Evolutionary conservation across 208 protist genomes (phyloP).

Genomic region (Leishmania amazonensis): DNA sequence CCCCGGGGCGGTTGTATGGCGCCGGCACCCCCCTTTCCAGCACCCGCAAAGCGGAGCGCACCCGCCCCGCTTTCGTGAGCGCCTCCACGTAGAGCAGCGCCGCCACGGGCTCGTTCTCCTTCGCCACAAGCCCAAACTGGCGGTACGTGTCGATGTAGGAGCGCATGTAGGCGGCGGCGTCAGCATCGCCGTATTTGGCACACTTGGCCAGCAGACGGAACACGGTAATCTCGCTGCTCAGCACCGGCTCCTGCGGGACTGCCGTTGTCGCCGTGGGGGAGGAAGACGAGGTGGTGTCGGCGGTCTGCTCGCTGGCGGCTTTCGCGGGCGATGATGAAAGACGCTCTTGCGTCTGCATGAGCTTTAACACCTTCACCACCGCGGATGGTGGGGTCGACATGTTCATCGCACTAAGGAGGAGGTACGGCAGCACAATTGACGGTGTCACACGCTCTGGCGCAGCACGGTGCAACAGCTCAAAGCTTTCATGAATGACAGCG

Average conservation of each 20-base stretch:
- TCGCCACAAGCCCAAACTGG: constrained; percentile 35
- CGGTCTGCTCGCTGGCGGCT: not conserved
- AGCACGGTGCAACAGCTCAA: constrained; percentile 51
- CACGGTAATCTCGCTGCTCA: constrained; percentile 73
- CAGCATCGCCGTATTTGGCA: constrained; percentile 56
- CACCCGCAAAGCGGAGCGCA: constrained; percentile 51
- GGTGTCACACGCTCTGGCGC: constrained; percentile 48
- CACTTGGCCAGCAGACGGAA: constrained; percentile 86
- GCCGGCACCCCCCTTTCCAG: constrained; percentile 57
- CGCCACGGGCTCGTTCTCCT: constrained; percentile 37
- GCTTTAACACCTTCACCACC: constrained; percentile 54
- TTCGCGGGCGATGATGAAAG: not conserved
- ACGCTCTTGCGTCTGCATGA: constrained; percentile 24
- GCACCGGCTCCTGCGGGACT: constrained; percentile 26
- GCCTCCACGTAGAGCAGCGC: constrained; percentile 62
- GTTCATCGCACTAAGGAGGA: constrained; percentile 74
- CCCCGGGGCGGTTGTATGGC: constrained; percentile 33
- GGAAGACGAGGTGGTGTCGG: not conserved
- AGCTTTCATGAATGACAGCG: constrained; percentile 62
- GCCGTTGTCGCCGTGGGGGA: not conserved
- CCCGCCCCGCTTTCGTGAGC: constrained; percentile 33
- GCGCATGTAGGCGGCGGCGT: constrained; percentile 42
- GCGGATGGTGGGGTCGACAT: constrained; percentile 50
- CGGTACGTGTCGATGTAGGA: constrained; percentile 37
- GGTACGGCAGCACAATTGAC: constrained; percentile 68